Percentiles rank a stretch among this genome's conserved stretches.
phyloP scores from a whole-genome alignment of 768 basidiomycete genomes.

The Mycena galopus region DNA sequence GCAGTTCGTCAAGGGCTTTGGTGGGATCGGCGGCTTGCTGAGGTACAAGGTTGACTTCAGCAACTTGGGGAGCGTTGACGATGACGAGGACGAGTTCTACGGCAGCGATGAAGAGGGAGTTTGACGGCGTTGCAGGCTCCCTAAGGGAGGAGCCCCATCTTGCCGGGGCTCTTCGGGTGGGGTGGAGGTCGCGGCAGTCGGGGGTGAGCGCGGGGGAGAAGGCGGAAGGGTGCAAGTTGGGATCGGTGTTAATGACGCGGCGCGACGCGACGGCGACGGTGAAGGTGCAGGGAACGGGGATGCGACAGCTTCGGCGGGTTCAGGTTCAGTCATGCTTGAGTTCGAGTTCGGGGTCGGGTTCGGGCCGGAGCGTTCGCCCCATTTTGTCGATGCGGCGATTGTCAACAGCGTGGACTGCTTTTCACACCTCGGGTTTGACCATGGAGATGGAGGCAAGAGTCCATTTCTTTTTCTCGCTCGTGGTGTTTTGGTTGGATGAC shows the following conservation, averaged over 20 bases:
- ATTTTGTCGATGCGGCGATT: constrained; percentile 5
- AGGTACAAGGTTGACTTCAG: constrained; percentile 98
- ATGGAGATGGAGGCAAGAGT: constrained; percentile 7
- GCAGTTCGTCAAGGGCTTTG: constrained; percentile 98
- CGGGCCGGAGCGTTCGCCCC: constrained; percentile 1
- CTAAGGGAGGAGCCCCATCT: constrained; percentile 74
- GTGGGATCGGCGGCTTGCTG: constrained; percentile 95
- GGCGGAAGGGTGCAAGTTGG: constrained; percentile 27
- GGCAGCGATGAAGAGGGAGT: constrained; percentile 81
- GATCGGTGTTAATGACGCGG: constrained; percentile 35
- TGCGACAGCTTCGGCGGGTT: neutral
- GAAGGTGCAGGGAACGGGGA: neutral
- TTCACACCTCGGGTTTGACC: constrained; percentile 15
- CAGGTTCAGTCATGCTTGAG: neutral
- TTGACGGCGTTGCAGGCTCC: constrained; percentile 91
- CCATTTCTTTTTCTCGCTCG: constrained; percentile 12
- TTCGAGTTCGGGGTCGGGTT: constrained; percentile 5
- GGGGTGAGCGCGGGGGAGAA: neutral
- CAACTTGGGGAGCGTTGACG: constrained; percentile 79
- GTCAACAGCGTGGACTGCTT: neutral
- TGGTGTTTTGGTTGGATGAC: constrained; percentile 18
- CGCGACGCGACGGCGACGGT: constrained; percentile 3
- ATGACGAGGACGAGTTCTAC: constrained; percentile 90
- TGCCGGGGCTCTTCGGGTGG: constrained; percentile 76
- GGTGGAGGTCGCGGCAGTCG: constrained; percentile 57